Percentiles rank a stretch among this genome's conserved stretches.
These are phyloP conservation scores for Leccinum truebloodii DNA, from an alignment of 768 basidiomycete genomes.

Conservation along the genomic window DNA sequence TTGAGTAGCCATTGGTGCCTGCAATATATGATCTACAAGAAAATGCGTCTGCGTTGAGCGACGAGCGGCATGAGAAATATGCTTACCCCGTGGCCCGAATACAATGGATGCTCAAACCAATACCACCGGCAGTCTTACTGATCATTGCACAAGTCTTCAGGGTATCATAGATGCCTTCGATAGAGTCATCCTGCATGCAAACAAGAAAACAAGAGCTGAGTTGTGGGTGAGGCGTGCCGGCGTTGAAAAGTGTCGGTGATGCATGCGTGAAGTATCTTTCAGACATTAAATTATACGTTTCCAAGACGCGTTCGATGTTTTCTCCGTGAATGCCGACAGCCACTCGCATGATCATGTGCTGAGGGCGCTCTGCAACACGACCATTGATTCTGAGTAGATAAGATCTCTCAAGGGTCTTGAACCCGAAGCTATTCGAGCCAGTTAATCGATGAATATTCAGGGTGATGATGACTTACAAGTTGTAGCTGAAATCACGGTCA, in stretches of 20 bases:
- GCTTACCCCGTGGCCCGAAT: conserved; percentile 92
- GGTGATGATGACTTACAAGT: conserved; percentile 59
- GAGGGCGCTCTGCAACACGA: conserved; percentile 94
- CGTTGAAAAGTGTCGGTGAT: conserved; percentile 97
- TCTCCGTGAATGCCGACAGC: conserved; percentile 94
- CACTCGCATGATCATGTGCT: conserved; percentile 99
- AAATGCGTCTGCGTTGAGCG: neutral
- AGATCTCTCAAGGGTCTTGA: conserved; percentile 98
- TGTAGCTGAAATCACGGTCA: conserved; percentile 97
- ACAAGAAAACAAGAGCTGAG: conserved; percentile 97
- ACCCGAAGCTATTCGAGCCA: conserved; percentile 74
- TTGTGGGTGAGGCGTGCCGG: conserved; percentile 94
- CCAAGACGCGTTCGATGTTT: conserved; percentile 84
- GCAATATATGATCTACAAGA: conserved; percentile 88
- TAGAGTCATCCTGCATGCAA: conserved; percentile 98
- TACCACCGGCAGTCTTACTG: conserved; percentile 98
- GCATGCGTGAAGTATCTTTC: conserved; percentile 99
- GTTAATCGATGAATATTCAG: neutral
- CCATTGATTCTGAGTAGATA: conserved; percentile 95
- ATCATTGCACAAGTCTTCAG: conserved; percentile 99
- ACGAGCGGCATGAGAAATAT: neutral
- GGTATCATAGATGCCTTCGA: conserved; percentile 99
- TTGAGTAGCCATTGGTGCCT: conserved; percentile 98
- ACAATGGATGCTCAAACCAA: conserved; percentile 93
- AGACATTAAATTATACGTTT: conserved; percentile 96